Evolutionary conservation across 106 monocot genomes (phyloP).

Genomic region (Phalaenopsis equestris): DNA sequence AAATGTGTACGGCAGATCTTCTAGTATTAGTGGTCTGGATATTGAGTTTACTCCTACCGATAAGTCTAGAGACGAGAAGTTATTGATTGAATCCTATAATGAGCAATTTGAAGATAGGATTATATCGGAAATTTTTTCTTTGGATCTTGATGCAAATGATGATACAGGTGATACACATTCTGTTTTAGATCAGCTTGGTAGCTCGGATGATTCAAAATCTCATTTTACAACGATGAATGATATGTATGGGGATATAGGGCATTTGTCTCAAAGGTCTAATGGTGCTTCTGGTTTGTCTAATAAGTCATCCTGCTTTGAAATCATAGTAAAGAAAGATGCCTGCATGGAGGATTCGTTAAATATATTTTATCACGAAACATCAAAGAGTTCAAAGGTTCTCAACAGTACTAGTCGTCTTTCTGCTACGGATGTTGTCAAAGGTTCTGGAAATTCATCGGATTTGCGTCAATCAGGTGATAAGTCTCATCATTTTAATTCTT

Average conservation of each 20-base stretch:
- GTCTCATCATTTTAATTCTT: not conserved
- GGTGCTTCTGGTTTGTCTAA: not conserved
- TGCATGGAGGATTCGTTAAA: not conserved
- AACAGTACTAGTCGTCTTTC: not conserved
- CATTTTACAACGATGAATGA: constrained; percentile 9
- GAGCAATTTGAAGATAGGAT: constrained; percentile 12
- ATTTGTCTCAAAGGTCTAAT: not conserved
- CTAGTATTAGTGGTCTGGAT: not conserved
- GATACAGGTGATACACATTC: not conserved
- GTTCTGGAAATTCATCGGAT: not conserved
- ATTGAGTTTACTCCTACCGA: not conserved
- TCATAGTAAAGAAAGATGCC: not conserved
- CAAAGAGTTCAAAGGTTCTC: not conserved
- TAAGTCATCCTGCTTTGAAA: not conserved
- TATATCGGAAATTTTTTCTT: constrained; percentile 11
- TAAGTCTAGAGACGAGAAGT: not conserved
- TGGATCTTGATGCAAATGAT: constrained; percentile 9
- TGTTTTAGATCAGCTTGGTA: constrained; percentile 1
- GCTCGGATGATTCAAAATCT: not conserved
- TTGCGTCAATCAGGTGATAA: constrained; percentile 20
- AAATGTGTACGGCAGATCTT: not conserved
- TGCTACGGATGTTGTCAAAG: not conserved
- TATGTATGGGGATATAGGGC: not conserved
- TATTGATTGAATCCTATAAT: not conserved
- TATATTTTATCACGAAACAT: not conserved